Evolutionary conservation across 2,329 filamentous ascomycete genomes (phyloP), one percentile per base, ranked within the genome.

Genomic region (Fusarium veterinarium): DNA sequence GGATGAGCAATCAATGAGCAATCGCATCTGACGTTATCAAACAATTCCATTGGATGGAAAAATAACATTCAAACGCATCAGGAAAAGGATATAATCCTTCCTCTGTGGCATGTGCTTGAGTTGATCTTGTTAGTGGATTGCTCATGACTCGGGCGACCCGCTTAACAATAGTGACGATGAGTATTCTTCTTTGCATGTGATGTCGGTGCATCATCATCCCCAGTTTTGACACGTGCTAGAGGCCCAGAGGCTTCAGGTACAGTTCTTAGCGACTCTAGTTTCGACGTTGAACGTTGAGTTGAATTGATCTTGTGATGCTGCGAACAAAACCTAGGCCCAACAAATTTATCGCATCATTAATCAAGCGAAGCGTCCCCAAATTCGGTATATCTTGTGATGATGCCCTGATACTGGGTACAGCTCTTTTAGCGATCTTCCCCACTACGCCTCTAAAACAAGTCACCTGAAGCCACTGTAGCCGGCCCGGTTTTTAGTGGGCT

Each of bases 191-290:
- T 77, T 67, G 72, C 75, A 77, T 77, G 75, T 77, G 75, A 77
- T 69, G 66, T 64, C 30, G 56, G 49, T 64, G 53, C 66, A 69
- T 69, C 63, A 68, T 64, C 73, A 67, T 74, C 64, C 60, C 73
- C 71, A 63, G 72, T 59, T 76, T 66, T 77, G 76, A 77, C 76
- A 77, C 75, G 76, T 77, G 76, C 76, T 77, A 67, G 67, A 52
- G 40, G 61, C 46, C 28, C 46, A 23, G 16, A 33, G 63, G 58
- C 66, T 62, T 74, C 61, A 71, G 71, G 62, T 56, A 74, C 70
- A 64, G 37, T 41, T 64, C 42, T 42, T 62, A 44, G 51, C 42
- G 40, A 41, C 25, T 55, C 60, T 69, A 41, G 38, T 57, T 42
- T 68, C 53, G 49, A 35, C 42, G 40, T 28, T 53, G 23, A 3